phyloP scores from a whole-genome alignment of 495 filamentous ascomycete genomes.

The Zalerion maritima region DNA sequence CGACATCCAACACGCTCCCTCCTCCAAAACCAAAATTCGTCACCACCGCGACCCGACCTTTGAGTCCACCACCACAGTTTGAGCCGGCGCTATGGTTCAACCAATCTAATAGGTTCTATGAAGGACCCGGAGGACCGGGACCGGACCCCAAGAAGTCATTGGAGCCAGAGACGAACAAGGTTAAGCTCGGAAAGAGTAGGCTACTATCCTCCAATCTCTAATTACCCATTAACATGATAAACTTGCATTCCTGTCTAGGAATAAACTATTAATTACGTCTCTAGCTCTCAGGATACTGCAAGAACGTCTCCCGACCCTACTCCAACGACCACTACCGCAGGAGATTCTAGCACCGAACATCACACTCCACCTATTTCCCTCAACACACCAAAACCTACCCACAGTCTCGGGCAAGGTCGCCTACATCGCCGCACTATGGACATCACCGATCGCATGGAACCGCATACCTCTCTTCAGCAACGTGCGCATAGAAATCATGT shows the following conservation, averaged over 20 bases:
- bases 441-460: constrained; percentile 89
- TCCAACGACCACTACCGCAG: constrained; percentile 69
- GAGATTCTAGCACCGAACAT: constrained; percentile 82
- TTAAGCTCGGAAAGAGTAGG: constrained; percentile 84
- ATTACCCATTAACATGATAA: constrained; percentile 1
- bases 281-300: constrained; percentile 76
- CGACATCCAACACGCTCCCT: not conserved
- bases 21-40: not conserved
- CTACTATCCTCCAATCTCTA: constrained; percentile 4
- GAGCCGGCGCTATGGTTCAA: too few relatives aligned
- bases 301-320: constrained; percentile 68
- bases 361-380: constrained; percentile 88
- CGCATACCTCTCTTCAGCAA: constrained; percentile 79
- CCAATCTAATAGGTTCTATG: constrained; percentile 1
- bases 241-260: not conserved
- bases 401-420: constrained; percentile 77
- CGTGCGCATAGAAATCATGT: constrained; percentile 70
- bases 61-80: too few relatives aligned
- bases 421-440: constrained; percentile 90
- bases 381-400: constrained; percentile 89
- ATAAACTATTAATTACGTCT: constrained; percentile 4
- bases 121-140: constrained; percentile 1
- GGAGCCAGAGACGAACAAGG: constrained; percentile 56
- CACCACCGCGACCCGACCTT: not conserved
- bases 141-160: constrained; percentile 24